These are phyloP conservation scores for Nitzschia palea DNA, from an alignment of 108 stramenopile genomes.

Conservation along the genomic window DNA sequence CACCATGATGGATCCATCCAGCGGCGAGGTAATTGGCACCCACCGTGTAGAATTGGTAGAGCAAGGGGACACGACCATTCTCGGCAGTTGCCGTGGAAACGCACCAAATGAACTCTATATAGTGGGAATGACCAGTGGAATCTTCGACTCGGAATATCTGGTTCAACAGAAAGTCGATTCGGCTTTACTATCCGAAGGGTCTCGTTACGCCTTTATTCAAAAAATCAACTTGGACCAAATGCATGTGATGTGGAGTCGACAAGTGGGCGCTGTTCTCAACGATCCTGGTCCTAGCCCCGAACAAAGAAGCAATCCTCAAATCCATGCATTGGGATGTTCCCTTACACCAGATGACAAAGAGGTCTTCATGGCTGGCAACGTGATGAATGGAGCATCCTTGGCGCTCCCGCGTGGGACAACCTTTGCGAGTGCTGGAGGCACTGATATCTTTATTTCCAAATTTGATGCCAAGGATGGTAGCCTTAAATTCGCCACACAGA, in stretches of 20 bases:
- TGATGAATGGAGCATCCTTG: slow-evolving; percentile 33
- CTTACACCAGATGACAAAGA: slow-evolving; percentile 57
- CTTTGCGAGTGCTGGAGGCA: slow-evolving; percentile 25
- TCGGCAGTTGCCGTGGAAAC: slow-evolving; percentile 24
- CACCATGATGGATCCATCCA: slow-evolving; percentile 29
- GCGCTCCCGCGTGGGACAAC: neutral
- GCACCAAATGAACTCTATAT: slow-evolving; percentile 37
- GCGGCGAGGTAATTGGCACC: slow-evolving; percentile 5
- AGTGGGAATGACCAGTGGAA: slow-evolving; percentile 41
- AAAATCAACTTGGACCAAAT: slow-evolving; percentile 49
- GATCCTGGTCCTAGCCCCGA: neutral
- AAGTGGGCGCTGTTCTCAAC: slow-evolving; percentile 37
- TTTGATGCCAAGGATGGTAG: slow-evolving; percentile 37
- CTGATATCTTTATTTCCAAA: slow-evolving; percentile 55
- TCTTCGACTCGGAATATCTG: slow-evolving; percentile 8
- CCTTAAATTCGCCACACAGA: slow-evolving; percentile 41
- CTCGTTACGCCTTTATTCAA: slow-evolving; percentile 50
- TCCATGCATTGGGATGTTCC: slow-evolving; percentile 54
- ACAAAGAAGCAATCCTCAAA: neutral
- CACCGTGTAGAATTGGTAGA: slow-evolving; percentile 31
- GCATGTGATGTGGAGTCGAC: slow-evolving; percentile 48
- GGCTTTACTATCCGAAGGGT: slow-evolving; percentile 12
- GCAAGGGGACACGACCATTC: slow-evolving; percentile 30
- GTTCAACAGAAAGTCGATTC: neutral
- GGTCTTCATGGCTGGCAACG: slow-evolving; percentile 59